These are phyloP conservation scores for Breviolum minutum DNA, from an alignment of 73 alveolate species.

Conservation along the genomic window DNA sequence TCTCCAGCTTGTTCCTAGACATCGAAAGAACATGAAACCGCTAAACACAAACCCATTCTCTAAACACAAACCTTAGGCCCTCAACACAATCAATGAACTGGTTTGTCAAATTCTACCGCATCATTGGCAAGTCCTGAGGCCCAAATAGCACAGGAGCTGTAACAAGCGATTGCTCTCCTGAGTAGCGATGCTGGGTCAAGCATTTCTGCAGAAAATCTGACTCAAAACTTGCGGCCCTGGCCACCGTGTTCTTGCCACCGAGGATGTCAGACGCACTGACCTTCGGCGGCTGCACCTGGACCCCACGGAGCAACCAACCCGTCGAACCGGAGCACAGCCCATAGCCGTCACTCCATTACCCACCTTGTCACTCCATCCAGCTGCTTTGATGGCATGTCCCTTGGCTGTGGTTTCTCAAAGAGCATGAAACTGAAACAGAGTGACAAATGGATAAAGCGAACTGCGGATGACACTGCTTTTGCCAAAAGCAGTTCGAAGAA, in stretches of 20 bases:
- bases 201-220: no score
- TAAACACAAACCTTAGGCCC: no score
- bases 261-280: conserved; percentile 77
- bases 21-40: neutral
- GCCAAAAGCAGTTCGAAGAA: conserved; percentile 87
- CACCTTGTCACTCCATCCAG: conserved; percentile 77
- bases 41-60: neutral
- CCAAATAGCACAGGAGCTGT: conserved; percentile 91
- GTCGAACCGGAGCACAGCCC: neutral
- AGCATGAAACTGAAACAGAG: neutral
- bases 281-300: conserved; percentile 50
- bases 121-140: conserved; percentile 18
- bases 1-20: conserved; percentile 78
- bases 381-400: conserved; percentile 84
- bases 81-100: no score
- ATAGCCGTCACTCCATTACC: neutral
- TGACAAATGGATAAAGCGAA: neutral
- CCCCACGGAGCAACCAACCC: no score
- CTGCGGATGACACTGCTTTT: conserved; percentile 35
- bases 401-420: neutral
- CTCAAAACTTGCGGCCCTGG: neutral
- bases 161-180: conserved; percentile 94
- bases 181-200: neutral
- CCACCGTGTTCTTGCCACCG: conserved; percentile 82
- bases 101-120: neutral